Evolutionary conservation across 345 rosid genomes (phyloP).

Genomic region (Pistacia atlantica): DNA sequence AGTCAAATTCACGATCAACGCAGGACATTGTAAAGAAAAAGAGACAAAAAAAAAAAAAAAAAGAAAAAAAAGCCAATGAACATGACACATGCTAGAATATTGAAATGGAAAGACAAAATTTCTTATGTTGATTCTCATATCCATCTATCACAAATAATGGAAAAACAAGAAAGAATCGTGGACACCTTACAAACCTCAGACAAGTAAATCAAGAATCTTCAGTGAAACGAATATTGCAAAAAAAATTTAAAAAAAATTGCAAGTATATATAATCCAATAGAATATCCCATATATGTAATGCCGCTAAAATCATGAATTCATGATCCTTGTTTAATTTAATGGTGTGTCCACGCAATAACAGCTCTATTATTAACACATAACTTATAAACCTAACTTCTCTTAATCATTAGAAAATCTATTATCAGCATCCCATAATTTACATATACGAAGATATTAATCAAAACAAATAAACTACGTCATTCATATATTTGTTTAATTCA

Average conservation of each 20-base stretch:
- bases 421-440: not conserved
- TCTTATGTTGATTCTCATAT: not conserved
- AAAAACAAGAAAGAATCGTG: slow-evolving; percentile 1
- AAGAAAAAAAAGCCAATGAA: too few relatives aligned
- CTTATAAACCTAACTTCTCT: slow-evolving; percentile 6
- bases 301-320: not conserved
- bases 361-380: slow-evolving; percentile 8
- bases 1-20: too few relatives aligned
- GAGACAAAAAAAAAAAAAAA: too few relatives aligned
- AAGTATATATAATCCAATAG: not conserved
- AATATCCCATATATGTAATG: not conserved
- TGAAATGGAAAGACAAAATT: not conserved
- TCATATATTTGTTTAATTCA: too few relatives aligned
- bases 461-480: too few relatives aligned
- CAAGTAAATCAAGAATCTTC: slow-evolving; percentile 9
- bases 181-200: slow-evolving; percentile 2
- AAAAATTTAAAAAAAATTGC: not conserved
- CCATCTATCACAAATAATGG: not conserved
- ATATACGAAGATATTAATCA: too few relatives aligned
- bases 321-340: too few relatives aligned
- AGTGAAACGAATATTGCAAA: not conserved
- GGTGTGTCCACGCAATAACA: not conserved
- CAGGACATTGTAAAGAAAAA: too few relatives aligned
- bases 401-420: slow-evolving; percentile 11
- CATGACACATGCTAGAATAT: not conserved